phyloP scores from a whole-genome alignment of 1,284 basidiomycete genomes.

The Schizophyllum amplum region DNA sequence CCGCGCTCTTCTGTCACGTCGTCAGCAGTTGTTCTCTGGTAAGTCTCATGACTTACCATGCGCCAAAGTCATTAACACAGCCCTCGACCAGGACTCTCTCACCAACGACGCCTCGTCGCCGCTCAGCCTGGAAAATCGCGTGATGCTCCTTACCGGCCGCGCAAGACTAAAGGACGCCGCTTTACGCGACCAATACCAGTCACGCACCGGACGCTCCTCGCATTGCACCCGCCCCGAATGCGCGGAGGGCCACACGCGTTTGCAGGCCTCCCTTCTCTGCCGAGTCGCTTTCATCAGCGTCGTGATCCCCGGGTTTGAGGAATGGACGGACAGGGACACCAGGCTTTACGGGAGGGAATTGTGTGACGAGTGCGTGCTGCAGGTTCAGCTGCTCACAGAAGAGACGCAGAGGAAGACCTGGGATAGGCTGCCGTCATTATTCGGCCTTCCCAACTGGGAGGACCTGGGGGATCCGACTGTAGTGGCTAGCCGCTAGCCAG shows the following conservation, averaged over 20 bases:
- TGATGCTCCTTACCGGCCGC: background rate
- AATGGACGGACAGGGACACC: background rate
- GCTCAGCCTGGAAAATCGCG: background rate
- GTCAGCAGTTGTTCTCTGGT: background rate
- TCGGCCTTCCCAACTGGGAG: slow-evolving; percentile 7
- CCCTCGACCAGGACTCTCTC: background rate
- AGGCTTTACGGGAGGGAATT: background rate
- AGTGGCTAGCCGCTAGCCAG: no score
- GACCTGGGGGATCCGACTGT: slow-evolving; percentile 1
- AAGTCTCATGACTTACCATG: background rate
- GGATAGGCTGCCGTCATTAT: slow-evolving; percentile 6
- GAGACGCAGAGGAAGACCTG: background rate
- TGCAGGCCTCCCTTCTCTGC: background rate
- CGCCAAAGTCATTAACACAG: no score
- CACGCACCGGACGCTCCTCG: background rate
- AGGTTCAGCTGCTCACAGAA: background rate
- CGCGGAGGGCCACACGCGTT: background rate
- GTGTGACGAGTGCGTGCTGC: background rate
- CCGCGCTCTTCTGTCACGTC: background rate
- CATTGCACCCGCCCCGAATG: background rate
- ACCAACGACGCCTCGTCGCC: background rate
- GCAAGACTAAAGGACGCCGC: background rate
- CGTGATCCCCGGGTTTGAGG: background rate
- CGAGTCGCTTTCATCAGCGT: background rate
- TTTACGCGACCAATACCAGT: background rate